A percentile compares a stretch with the other conserved stretches of the same genome.
phyloP scores from a whole-genome alignment of 306 rosid genomes.

The Quercus engelmannii region DNA sequence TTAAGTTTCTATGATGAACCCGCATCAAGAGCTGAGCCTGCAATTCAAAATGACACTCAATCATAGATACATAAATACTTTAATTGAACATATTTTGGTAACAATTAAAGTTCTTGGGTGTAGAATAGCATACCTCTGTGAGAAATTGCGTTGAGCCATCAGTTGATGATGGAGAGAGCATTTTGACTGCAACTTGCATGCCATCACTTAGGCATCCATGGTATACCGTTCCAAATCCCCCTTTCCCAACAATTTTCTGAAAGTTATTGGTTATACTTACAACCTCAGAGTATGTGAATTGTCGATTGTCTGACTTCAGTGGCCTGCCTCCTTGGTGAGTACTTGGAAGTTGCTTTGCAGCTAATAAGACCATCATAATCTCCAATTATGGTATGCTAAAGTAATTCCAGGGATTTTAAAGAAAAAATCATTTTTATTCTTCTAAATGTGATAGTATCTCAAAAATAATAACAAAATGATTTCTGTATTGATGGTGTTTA shows the following conservation, averaged over 20 bases:
- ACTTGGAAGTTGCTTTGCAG: background rate
- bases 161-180: constrained; percentile 36
- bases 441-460: background rate
- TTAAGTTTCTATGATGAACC: constrained; percentile 52
- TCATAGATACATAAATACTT: background rate
- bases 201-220: constrained; percentile 32
- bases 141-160: constrained; percentile 41
- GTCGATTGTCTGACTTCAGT: constrained; percentile 29
- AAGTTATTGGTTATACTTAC: constrained; percentile 40
- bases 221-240: constrained; percentile 58
- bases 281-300: constrained; percentile 39
- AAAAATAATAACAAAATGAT: background rate
- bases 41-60: background rate
- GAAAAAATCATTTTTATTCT: background rate
- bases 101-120: too few species aligned
- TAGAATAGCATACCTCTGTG: constrained; percentile 40
- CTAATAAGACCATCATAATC: background rate
- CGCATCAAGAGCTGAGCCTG: constrained; percentile 49
- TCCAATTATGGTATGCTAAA: background rate
- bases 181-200: constrained; percentile 59
- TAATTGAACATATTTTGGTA: too few species aligned
- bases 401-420: background rate
- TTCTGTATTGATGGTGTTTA: background rate
- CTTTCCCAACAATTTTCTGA: constrained; percentile 42
- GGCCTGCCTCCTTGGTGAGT: background rate